Evolutionary conservation across 1,284 basidiomycete species (phyloP).

Genomic region (Caloboletus inedulis): DNA sequence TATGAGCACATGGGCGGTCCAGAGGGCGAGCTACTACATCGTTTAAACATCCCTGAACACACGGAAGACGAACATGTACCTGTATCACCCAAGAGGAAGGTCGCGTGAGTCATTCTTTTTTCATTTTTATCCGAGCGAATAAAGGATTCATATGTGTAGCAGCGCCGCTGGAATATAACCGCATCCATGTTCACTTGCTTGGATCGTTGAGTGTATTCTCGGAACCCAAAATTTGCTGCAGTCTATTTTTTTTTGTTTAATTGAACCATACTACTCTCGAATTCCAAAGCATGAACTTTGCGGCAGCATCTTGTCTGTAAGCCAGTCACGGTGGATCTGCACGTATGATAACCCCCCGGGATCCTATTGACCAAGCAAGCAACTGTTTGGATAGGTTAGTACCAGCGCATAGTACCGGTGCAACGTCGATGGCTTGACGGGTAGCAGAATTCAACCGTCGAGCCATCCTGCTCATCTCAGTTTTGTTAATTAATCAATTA

Average conservation of each 20-base stretch:
- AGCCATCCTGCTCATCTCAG: background rate
- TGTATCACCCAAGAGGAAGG: constrained; percentile 15
- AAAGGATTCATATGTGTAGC: constrained; percentile 4
- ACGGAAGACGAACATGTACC: constrained; percentile 7
- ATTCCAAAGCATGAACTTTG: background rate
- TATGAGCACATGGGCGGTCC: constrained; percentile 34
- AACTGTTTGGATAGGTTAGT: background rate
- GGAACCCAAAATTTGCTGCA: constrained; percentile 3
- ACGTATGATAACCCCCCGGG: background rate
- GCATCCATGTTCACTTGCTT: constrained; percentile 2
- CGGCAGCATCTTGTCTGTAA: background rate
- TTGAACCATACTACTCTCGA: constrained; percentile 9
- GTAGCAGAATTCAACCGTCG: background rate
- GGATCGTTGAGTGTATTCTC: constrained; percentile 6
- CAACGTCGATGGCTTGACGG: background rate
- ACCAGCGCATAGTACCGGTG: background rate
- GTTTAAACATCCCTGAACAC: background rate
- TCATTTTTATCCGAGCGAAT: background rate
- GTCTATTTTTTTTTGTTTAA: constrained; percentile 11
- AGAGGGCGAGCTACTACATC: constrained; percentile 22
- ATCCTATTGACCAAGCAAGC: background rate
- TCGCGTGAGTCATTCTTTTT: constrained; percentile 19
- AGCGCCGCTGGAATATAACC: constrained; percentile 22
- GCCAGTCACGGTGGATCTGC: background rate
- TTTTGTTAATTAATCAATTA: constrained; percentile 4